Conservation (phyloP, 495 filamentous ascomycete species). For the Aspergillus ostianus region DNA sequence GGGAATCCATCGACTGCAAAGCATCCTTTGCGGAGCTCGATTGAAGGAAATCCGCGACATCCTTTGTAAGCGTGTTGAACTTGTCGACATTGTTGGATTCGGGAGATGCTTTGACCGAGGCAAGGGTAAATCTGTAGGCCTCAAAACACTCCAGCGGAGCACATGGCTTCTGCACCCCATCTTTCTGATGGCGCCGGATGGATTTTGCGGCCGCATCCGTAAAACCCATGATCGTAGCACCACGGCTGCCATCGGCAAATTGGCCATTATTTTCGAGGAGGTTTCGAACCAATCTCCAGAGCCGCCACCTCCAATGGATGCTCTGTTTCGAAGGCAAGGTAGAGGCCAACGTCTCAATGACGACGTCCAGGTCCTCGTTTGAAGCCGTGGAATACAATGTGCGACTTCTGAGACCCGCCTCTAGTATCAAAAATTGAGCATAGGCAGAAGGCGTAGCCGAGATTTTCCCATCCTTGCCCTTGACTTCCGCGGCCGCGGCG, state of each 20-base stretch:
- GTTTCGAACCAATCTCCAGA: conserved; percentile 43
- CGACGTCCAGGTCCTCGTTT: conserved; percentile 22
- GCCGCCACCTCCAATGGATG: conserved; percentile 48
- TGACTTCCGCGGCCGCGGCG: conserved; percentile 29
- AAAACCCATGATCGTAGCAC: conserved; percentile 19
- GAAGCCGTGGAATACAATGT: conserved; percentile 23
- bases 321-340: conserved; percentile 37
- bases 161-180: conserved; percentile 24
- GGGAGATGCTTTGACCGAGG: conserved; percentile 22
- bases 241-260: conserved; percentile 19
- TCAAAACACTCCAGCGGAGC: conserved; percentile 40
- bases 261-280: conserved; percentile 33
- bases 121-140: conserved; percentile 38
- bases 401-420: conserved; percentile 36
- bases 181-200: conserved; percentile 34
- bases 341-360: conserved; percentile 28
- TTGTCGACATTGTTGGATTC: conserved; percentile 19
- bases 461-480: conserved; percentile 30
- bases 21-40: conserved; percentile 31
- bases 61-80: conserved; percentile 27
- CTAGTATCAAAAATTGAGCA: conserved; percentile 38
- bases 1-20: conserved; percentile 27
- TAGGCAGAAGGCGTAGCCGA: conserved; percentile 32
- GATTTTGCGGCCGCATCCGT: conserved; percentile 29
- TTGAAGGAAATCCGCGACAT: conserved; percentile 29